These are phyloP conservation scores for Xerocomellus chrysenteron DNA, from an alignment of 768 basidiomycete genomes.

Conservation along the genomic window DNA sequence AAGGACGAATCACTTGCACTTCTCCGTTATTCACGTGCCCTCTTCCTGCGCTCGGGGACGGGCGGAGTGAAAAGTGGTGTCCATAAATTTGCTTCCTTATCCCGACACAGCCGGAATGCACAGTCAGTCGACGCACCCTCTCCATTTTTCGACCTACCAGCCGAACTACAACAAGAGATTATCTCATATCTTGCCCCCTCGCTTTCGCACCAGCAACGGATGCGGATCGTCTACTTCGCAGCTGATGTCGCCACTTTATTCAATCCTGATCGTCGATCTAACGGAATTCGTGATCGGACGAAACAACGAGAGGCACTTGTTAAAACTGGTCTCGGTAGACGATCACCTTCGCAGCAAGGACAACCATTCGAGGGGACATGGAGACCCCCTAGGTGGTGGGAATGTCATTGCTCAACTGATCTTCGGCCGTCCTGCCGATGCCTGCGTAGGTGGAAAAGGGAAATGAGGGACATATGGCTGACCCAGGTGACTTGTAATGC, in stretches of 20 bases:
- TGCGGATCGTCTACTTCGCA: constrained; percentile 53
- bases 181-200: constrained; percentile 57
- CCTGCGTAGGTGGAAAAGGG: constrained; percentile 37
- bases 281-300: constrained; percentile 2
- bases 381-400: constrained; percentile 37
- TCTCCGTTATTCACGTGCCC: constrained; percentile 47
- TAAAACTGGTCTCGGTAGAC: constrained; percentile 8
- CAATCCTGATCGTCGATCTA: constrained; percentile 24
- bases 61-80: neutral
- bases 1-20: constrained; percentile 49
- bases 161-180: constrained; percentile 56
- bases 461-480: constrained; percentile 49
- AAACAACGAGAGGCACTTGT: constrained; percentile 4
- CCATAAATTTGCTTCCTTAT: constrained; percentile 1
- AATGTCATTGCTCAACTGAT: constrained; percentile 28
- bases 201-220: constrained; percentile 54
- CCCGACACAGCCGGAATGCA: constrained; percentile 5
- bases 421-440: constrained; percentile 25
- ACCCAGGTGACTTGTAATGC: constrained; percentile 44
- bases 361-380: constrained; percentile 32
- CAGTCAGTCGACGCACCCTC: constrained; percentile 6
- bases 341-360: constrained; percentile 3
- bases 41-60: constrained; percentile 43
- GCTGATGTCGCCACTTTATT: constrained; percentile 47
- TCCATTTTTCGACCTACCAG: constrained; percentile 47